phyloP scores from a whole-genome alignment of 495 filamentous ascomycete species.

The Evernia prunastri region DNA sequence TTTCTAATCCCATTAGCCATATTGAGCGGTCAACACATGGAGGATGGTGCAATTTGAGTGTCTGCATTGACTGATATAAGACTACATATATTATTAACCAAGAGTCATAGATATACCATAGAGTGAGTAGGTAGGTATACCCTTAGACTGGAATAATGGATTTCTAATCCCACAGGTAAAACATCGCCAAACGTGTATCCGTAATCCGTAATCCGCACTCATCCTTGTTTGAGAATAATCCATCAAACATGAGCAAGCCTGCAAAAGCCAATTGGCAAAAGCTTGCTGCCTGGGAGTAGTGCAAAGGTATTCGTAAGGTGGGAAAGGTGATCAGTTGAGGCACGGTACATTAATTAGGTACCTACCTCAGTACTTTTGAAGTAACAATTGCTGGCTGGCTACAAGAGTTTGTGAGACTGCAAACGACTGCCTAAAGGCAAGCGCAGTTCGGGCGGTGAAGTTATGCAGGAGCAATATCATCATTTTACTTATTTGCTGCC shows the following conservation, averaged over 20 bases:
- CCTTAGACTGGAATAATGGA: neutral
- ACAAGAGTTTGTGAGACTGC: too few relatives aligned
- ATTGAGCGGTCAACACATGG: neutral
- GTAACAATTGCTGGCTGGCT: too few relatives aligned
- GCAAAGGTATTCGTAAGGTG: neutral
- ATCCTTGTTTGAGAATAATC: neutral
- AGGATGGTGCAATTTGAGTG: neutral
- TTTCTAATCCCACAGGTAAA: neutral
- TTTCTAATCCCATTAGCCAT: neutral
- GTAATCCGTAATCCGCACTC: neutral
- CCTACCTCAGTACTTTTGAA: too few relatives aligned
- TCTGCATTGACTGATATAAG: neutral
- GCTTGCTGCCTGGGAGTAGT: neutral
- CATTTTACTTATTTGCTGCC: neutral
- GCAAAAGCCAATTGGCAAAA: neutral
- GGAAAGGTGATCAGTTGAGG: neutral
- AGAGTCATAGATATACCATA: slow-evolving; percentile 11
- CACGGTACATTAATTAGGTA: too few relatives aligned
- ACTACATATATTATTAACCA: neutral
- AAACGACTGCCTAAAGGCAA: neutral
- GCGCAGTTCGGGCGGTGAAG: slow-evolving; percentile 1
- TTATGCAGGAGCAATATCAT: too few relatives aligned
- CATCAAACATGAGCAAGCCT: neutral
- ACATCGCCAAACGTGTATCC: neutral
- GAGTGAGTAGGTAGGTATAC: neutral